phyloP scores from a whole-genome alignment of 176 grass and related monocot species.

The Ananas comosus region DNA sequence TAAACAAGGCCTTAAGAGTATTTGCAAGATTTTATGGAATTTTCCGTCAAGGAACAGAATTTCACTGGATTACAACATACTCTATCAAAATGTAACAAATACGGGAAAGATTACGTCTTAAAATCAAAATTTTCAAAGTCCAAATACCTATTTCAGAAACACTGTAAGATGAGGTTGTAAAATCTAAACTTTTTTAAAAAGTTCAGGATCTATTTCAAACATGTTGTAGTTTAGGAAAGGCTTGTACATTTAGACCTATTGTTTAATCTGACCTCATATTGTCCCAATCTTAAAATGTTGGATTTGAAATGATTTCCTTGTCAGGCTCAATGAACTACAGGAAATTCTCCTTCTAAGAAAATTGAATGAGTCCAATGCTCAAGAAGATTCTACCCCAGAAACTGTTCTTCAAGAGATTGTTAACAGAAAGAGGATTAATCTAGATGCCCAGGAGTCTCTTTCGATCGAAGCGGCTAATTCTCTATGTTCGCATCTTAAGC shows the following conservation, averaged over 20 bases:
- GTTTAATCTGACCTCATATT: no score
- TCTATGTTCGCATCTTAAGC: constrained; percentile 39
- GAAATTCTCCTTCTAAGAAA: constrained; percentile 24
- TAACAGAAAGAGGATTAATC: constrained; percentile 34
- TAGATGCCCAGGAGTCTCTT: constrained; percentile 46
- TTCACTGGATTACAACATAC: no score
- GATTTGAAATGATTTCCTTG: not conserved
- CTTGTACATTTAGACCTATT: no score
- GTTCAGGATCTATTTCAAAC: not conserved
- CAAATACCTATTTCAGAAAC: no score
- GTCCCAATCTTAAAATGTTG: no score
- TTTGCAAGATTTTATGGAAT: no score
- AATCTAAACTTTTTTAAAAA: not conserved
- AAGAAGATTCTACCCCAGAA: constrained; percentile 12
- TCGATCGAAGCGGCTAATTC: constrained; percentile 56
- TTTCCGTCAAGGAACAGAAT: no score
- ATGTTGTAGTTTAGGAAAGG: not conserved
- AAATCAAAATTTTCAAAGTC: no score
- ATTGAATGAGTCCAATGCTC: constrained; percentile 1
- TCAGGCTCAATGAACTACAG: constrained; percentile 67
- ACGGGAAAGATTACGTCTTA: no score
- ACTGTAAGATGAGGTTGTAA: not conserved
- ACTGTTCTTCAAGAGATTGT: constrained; percentile 23
- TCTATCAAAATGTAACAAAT: no score
- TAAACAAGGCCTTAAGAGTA: no score